A percentile compares a stretch with the other conserved stretches of the same genome.
Evolutionary conservation across 1,284 basidiomycete genomes (phyloP).

Genomic region (Leccinum pachyderme): DNA sequence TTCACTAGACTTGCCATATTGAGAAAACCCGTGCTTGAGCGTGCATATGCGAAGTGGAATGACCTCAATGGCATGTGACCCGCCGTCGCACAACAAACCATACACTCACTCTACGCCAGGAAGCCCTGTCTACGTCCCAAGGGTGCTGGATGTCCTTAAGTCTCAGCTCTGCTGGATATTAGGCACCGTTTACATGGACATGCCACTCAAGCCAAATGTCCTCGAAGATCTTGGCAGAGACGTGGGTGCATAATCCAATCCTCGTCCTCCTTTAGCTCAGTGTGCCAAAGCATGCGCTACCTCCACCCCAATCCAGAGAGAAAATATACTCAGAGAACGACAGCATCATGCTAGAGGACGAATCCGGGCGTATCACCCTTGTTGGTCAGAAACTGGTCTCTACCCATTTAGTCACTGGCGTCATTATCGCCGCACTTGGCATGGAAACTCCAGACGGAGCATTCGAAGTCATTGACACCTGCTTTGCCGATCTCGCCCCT

Average conservation of each 20-base stretch:
- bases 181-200: conserved; percentile 96
- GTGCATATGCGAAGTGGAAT: conserved; percentile 68
- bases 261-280: conserved; percentile 3
- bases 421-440: conserved; percentile 88
- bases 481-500: conserved; percentile 80
- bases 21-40: conserved; percentile 59
- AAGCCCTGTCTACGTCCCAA: conserved; percentile 71
- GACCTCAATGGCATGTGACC: conserved; percentile 37
- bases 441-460: conserved; percentile 88
- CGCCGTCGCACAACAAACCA: conserved; percentile 1
- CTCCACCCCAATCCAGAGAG: conserved; percentile 70
- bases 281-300: conserved; percentile 74
- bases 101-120: conserved; percentile 42
- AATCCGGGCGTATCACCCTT: conserved; percentile 87
- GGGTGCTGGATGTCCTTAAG: conserved; percentile 88
- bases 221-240: conserved; percentile 93
- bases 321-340: conserved; percentile 84
- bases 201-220: conserved; percentile 97
- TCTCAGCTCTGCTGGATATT: conserved; percentile 87
- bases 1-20: conserved; percentile 74
- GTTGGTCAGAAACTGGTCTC: conserved; percentile 67
- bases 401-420: conserved; percentile 79
- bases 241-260: conserved; percentile 48
- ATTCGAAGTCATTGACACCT: conserved; percentile 92
- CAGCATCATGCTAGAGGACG: conserved; percentile 89